Conservation (phyloP, 768 basidiomycete genomes). For the Boletellus sp. region DNA sequence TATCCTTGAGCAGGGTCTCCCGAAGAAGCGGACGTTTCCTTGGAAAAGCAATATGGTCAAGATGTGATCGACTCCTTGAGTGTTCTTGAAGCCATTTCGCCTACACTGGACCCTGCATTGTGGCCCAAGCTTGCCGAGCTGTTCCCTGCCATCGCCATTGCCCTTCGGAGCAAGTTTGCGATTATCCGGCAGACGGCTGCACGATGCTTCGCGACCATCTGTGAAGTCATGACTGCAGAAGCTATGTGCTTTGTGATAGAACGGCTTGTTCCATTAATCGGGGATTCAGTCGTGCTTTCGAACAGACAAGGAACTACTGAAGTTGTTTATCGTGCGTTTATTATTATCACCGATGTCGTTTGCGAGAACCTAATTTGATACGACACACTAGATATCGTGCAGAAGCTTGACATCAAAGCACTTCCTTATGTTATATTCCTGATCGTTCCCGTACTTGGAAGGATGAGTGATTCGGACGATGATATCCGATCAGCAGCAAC, state of each 20-base stretch:
- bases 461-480: conserved; percentile 95
- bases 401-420: conserved; percentile 87
- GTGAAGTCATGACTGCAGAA: conserved; percentile 77
- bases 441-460: conserved; percentile 91
- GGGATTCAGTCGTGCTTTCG: conserved; percentile 67
- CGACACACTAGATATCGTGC: conserved; percentile 70
- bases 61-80: conserved; percentile 92
- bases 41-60: conserved; percentile 76
- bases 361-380: conserved; percentile 9
- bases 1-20: conserved; percentile 43
- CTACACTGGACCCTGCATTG: conserved; percentile 67
- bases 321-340: conserved; percentile 78
- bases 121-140: conserved; percentile 65
- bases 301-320: conserved; percentile 91
- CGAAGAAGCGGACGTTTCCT: conserved; percentile 55
- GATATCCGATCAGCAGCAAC: conserved; percentile 91
- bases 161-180: conserved; percentile 81
- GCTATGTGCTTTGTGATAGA: conserved; percentile 92
- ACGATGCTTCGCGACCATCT: conserved; percentile 82
- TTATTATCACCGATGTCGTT: not conserved
- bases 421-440: conserved; percentile 96
- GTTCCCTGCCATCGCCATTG: conserved; percentile 72
- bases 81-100: conserved; percentile 78
- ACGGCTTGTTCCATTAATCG: conserved; percentile 72
- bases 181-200: conserved; percentile 89